Percentiles rank a stretch among this genome's conserved stretches.
phyloP scores from a whole-genome alignment of 2,329 filamentous ascomycete genomes.

The Pestalotiopsis sp. region DNA sequence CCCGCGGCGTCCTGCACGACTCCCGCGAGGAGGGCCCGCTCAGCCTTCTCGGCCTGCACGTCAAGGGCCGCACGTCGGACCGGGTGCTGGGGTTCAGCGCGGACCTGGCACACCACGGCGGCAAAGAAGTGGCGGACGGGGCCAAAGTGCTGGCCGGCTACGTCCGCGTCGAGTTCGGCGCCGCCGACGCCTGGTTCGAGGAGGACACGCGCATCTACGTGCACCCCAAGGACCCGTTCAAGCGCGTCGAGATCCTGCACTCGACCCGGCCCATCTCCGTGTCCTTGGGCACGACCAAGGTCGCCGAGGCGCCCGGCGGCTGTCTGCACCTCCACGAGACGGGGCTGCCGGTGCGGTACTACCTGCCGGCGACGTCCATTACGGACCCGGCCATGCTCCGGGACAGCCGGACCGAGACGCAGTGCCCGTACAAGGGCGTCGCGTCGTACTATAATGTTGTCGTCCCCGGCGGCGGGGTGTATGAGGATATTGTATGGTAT shows the following conservation, averaged over 20 bases:
- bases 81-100: constrained; percentile 26
- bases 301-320: constrained; percentile 45
- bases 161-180: constrained; percentile 25
- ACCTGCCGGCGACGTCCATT: constrained; percentile 56
- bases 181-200: constrained; percentile 46
- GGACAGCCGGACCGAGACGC: constrained; percentile 54
- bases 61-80: constrained; percentile 20
- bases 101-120: background rate
- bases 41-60: constrained; percentile 22
- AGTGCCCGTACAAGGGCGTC: constrained; percentile 70
- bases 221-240: constrained; percentile 70
- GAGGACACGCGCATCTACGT: constrained; percentile 62
- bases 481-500: constrained; percentile 62
- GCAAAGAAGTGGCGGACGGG: background rate
- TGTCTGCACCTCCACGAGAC: constrained; percentile 64
- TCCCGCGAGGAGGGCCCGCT: constrained; percentile 17
- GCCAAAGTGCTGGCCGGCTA: constrained; percentile 22
- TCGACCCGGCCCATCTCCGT: constrained; percentile 58
- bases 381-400: constrained; percentile 43
- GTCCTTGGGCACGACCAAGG: constrained; percentile 34
- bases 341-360: constrained; percentile 59
- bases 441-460: constrained; percentile 66
- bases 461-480: constrained; percentile 26
- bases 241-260: constrained; percentile 62
- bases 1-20: constrained; percentile 12